Evolutionary conservation across 2,329 filamentous ascomycete species (phyloP).

Genomic region (Xylariomycetidae sp.): DNA sequence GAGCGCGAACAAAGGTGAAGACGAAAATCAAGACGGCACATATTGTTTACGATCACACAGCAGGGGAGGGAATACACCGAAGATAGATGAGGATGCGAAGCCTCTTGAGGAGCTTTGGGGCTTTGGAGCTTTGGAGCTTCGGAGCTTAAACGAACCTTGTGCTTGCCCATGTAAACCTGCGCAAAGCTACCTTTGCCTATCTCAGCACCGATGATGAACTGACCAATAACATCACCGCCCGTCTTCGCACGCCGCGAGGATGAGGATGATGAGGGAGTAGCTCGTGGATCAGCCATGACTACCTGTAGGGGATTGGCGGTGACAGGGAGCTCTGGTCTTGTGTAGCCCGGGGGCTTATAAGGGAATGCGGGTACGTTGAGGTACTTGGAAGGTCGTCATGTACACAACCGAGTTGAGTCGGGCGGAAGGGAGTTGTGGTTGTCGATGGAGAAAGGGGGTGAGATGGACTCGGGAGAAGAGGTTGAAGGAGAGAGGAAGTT

Average conservation of each 20-base stretch:
- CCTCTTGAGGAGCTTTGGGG: too few relatives aligned
- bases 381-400: constrained; percentile 25
- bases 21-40: background rate
- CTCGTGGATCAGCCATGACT: constrained; percentile 28
- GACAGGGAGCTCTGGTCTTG: constrained; percentile 27
- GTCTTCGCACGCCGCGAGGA: constrained; percentile 32
- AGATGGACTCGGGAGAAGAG: constrained; percentile 22
- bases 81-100: too few relatives aligned
- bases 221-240: constrained; percentile 53
- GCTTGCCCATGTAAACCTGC: constrained; percentile 82
- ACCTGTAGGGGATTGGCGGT: constrained; percentile 27
- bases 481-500: constrained; percentile 14
- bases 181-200: constrained; percentile 98
- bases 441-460: constrained; percentile 8
- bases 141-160: constrained; percentile 61
- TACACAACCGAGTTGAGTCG: constrained; percentile 19
- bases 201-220: constrained; percentile 78
- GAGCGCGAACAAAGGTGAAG: background rate
- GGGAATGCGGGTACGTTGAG: constrained; percentile 19
- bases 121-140: background rate
- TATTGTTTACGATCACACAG: too few relatives aligned
- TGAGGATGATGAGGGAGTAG: constrained; percentile 17
- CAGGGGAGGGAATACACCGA: too few relatives aligned
- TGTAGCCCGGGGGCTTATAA: constrained; percentile 29
- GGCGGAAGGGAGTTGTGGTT: constrained; percentile 14